A percentile compares a stretch with the other conserved stretches of the same genome.
phyloP scores from a whole-genome alignment of 257 asterid genomes.

The Nicotiana otophora region DNA sequence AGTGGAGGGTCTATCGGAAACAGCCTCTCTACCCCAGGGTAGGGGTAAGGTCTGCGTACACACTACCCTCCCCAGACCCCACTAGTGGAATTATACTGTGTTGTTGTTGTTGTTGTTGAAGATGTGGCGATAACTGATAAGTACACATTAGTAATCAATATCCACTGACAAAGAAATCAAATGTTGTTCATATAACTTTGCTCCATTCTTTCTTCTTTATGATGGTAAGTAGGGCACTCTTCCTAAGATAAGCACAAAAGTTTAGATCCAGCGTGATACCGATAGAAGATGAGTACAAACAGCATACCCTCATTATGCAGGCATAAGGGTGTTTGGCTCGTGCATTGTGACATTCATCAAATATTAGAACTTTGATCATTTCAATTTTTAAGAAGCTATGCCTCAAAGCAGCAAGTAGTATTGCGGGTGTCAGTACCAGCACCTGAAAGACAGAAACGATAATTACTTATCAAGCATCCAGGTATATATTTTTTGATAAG shows the following conservation, averaged over 20 bases:
- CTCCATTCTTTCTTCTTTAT: not conserved
- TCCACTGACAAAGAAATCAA: not conserved
- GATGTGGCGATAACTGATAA: not conserved
- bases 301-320: slow-evolving; percentile 68
- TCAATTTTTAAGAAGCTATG: slow-evolving; percentile 44
- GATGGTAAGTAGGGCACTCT: too few relatives aligned
- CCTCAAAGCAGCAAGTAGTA: slow-evolving; percentile 75
- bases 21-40: too few relatives aligned
- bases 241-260: too few relatives aligned
- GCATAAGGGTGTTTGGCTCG: slow-evolving; percentile 61
- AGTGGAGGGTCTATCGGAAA: too few relatives aligned
- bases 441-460: slow-evolving; percentile 46
- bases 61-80: too few relatives aligned
- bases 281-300: not conserved
- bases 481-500: too few relatives aligned
- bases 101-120: too few relatives aligned
- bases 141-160: not conserved
- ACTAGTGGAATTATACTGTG: too few relatives aligned
- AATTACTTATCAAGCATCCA: not conserved
- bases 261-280: too few relatives aligned
- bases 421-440: slow-evolving; percentile 85
- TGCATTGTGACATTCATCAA: slow-evolving; percentile 88
- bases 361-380: slow-evolving; percentile 61
- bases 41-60: too few relatives aligned
- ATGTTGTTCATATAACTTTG: not conserved